These are phyloP conservation scores for Linnemannia zychae DNA, from an alignment of 192 early-diverging fungal species.

Conservation along the genomic window DNA sequence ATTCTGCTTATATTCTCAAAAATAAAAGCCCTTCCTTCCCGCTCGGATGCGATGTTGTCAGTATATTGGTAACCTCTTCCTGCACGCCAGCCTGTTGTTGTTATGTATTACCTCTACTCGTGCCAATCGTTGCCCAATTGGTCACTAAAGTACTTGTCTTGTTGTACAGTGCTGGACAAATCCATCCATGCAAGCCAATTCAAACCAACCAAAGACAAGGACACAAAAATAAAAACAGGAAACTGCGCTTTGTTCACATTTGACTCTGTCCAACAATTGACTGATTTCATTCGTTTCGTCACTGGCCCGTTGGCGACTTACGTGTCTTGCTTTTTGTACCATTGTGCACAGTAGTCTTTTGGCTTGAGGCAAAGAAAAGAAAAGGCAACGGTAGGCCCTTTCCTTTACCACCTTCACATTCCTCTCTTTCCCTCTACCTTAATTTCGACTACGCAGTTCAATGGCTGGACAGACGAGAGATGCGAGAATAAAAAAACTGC, in stretches of 20 bases:
- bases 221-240: not conserved
- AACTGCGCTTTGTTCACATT: constrained; percentile 14
- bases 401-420: not conserved
- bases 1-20: not conserved
- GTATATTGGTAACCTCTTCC: not conserved
- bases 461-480: not conserved
- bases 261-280: not conserved
- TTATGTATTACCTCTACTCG: not conserved
- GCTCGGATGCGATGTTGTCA: no score
- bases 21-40: not conserved
- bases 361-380: constrained; percentile 1
- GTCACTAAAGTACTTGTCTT: not conserved
- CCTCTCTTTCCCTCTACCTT: not conserved
- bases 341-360: not conserved
- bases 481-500: constrained; percentile 4
- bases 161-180: not conserved
- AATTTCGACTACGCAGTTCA: not conserved
- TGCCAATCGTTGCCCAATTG: not conserved
- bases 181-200: not conserved
- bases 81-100: not conserved
- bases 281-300: not conserved
- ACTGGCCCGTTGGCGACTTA: not conserved
- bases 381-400: not conserved
- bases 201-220: not conserved
- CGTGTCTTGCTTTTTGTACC: not conserved